Conservation (phyloP, 305 asterid species). For the Fraxinus dipetala region DNA sequence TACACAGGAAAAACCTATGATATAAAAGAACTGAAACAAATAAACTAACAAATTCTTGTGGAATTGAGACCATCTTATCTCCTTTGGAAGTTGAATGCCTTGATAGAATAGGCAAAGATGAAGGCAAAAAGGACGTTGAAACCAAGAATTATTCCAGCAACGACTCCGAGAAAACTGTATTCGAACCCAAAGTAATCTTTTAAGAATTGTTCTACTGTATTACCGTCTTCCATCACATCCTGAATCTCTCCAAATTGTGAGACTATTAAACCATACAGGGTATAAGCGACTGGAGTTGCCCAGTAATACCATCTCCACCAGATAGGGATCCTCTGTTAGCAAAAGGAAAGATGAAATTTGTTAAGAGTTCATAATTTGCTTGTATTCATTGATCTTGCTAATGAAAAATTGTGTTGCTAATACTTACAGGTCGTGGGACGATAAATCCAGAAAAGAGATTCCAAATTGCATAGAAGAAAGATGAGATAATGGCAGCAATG, state of each 20-base stretch:
- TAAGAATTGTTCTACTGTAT: constrained; percentile 27
- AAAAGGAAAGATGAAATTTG: background rate
- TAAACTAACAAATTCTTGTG: background rate
- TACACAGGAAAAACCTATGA: background rate
- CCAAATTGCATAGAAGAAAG: constrained; percentile 38
- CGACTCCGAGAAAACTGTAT: constrained; percentile 33
- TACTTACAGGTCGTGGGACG: constrained; percentile 43
- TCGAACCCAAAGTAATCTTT: constrained; percentile 31
- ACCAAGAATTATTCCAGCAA: constrained; percentile 27
- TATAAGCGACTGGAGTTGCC: constrained; percentile 41
- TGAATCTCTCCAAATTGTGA: constrained; percentile 42
- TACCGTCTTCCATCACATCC: constrained; percentile 1
- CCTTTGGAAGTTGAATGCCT: constrained; percentile 38
- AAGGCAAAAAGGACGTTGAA: constrained; percentile 27
- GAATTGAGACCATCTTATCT: constrained; percentile 17
- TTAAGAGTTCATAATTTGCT: background rate
- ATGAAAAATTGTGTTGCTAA: background rate
- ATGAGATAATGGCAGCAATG: constrained; percentile 33
- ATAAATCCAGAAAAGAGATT: constrained; percentile 45
- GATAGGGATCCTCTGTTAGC: constrained; percentile 40
- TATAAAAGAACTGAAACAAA: background rate
- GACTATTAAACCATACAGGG: constrained; percentile 37
- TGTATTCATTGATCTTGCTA: background rate
- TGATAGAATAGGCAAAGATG: constrained; percentile 37
- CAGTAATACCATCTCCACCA: constrained; percentile 59